Percentiles rank a stretch among this genome's conserved stretches.
Evolutionary conservation across 305 asterid genomes (phyloP).

Genomic region (Ruellia speciosa): DNA sequence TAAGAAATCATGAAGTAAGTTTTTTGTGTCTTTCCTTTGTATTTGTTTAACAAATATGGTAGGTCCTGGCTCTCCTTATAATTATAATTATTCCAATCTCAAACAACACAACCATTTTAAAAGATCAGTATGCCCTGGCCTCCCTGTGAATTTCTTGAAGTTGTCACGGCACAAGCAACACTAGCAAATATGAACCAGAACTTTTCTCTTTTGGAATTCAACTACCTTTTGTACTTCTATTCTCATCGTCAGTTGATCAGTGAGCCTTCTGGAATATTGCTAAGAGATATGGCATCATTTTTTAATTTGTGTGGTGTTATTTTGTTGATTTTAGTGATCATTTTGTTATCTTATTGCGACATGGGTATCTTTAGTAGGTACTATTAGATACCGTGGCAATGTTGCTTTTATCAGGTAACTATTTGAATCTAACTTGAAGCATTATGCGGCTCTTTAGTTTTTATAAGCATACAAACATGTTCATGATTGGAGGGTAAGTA

Average conservation of each 20-base stretch:
- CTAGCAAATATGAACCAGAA: background rate
- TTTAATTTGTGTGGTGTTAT: background rate
- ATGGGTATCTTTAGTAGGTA: background rate
- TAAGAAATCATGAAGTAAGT: background rate
- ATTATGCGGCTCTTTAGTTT: background rate
- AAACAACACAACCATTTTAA: background rate
- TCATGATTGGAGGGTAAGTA: background rate
- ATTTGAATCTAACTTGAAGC: background rate
- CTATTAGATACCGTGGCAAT: constrained; percentile 4
- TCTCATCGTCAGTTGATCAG: background rate
- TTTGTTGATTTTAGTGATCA: no score
- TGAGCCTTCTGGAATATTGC: background rate
- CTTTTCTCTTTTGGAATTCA: background rate
- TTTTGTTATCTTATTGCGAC: background rate
- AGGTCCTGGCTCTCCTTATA: background rate
- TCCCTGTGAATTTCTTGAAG: background rate
- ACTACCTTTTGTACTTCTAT: background rate
- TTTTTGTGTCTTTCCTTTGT: background rate
- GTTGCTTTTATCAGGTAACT: background rate
- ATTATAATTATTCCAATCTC: background rate
- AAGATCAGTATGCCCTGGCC: background rate
- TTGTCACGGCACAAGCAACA: background rate
- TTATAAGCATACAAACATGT: background rate
- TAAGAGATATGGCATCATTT: constrained; percentile 1
- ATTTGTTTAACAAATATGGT: background rate